Percentiles rank a stretch among this genome's conserved stretches.
Evolutionary conservation across 768 basidiomycete genomes (phyloP).

Genomic region (Suillus discolor): DNA sequence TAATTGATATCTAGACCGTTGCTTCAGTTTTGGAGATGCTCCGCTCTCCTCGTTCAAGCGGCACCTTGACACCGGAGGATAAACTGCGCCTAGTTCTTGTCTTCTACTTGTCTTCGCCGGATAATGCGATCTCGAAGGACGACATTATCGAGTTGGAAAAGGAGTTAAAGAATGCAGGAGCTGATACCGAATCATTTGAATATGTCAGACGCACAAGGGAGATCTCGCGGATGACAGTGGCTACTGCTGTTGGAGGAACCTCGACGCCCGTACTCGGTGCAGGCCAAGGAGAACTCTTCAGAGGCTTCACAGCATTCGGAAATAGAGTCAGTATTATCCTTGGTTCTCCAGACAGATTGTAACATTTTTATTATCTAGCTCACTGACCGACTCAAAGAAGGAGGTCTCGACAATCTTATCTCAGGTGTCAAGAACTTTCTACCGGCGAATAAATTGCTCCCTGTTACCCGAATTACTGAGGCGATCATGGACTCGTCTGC

Average conservation of each 20-base stretch:
- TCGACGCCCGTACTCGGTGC: slow-evolving; percentile 70
- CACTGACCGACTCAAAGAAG: slow-evolving; percentile 90
- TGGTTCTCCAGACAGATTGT: background rate
- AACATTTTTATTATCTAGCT: slow-evolving; percentile 51
- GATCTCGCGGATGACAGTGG: slow-evolving; percentile 88
- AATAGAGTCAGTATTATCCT: slow-evolving; percentile 63
- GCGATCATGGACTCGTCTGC: slow-evolving; percentile 97
- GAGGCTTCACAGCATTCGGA: slow-evolving; percentile 90
- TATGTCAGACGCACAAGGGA: slow-evolving; percentile 92
- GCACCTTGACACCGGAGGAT: slow-evolving; percentile 72
- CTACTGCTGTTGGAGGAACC: slow-evolving; percentile 58
- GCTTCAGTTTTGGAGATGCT: slow-evolving; percentile 83
- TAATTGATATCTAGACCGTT: slow-evolving; percentile 54
- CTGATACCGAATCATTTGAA: slow-evolving; percentile 81
- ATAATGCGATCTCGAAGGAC: slow-evolving; percentile 81
- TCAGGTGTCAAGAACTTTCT: slow-evolving; percentile 98
- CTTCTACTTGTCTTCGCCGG: slow-evolving; percentile 88
- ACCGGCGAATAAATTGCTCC: slow-evolving; percentile 90
- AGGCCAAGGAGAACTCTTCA: slow-evolving; percentile 84
- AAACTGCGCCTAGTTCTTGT: slow-evolving; percentile 94
- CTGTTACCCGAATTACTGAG: slow-evolving; percentile 90
- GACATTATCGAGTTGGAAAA: slow-evolving; percentile 87
- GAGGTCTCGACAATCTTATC: slow-evolving; percentile 95
- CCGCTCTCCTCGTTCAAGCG: slow-evolving; percentile 68
- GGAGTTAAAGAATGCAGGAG: slow-evolving; percentile 81